Conservation (phyloP, 345 rosid genomes). For the Salix purpurea region DNA sequence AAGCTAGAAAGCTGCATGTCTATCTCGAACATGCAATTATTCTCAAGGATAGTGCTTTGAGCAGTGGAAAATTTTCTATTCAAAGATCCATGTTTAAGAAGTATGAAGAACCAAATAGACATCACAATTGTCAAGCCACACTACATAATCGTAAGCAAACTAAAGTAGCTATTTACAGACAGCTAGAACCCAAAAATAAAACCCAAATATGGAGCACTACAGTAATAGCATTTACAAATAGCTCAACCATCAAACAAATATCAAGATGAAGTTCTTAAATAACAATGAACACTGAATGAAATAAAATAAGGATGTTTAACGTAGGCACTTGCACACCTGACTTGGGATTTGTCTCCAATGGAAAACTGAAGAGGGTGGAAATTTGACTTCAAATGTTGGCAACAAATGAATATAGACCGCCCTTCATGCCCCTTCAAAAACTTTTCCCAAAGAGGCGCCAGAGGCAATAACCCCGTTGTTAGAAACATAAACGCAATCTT, state of each 20-base stretch:
- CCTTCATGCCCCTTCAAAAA: conserved; percentile 60
- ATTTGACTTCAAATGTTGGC: conserved; percentile 59
- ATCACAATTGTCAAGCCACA: neutral
- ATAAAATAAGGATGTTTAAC: neutral
- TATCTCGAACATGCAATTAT: neutral
- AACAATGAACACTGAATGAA: neutral
- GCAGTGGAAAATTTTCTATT: neutral
- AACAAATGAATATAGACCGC: conserved; percentile 68
- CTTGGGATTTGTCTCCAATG: conserved; percentile 79
- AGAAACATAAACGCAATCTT: conserved; percentile 97
- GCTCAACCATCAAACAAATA: neutral
- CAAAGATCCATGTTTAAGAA: neutral
- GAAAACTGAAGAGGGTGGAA: conserved; percentile 59
- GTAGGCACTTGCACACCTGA: conserved; percentile 42
- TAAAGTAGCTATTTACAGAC: neutral
- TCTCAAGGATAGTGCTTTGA: neutral
- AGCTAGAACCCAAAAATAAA: neutral
- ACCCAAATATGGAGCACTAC: neutral
- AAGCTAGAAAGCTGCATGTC: neutral
- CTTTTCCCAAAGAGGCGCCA: conserved; percentile 55
- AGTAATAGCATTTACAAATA: neutral
- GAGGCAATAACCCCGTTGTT: conserved; percentile 87
- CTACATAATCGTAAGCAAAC: neutral
- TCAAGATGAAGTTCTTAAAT: neutral
- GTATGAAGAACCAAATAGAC: neutral